Evolutionary conservation across 495 filamentous ascomycete genomes (phyloP).

Genomic region (Podospora tetraspora): DNA sequence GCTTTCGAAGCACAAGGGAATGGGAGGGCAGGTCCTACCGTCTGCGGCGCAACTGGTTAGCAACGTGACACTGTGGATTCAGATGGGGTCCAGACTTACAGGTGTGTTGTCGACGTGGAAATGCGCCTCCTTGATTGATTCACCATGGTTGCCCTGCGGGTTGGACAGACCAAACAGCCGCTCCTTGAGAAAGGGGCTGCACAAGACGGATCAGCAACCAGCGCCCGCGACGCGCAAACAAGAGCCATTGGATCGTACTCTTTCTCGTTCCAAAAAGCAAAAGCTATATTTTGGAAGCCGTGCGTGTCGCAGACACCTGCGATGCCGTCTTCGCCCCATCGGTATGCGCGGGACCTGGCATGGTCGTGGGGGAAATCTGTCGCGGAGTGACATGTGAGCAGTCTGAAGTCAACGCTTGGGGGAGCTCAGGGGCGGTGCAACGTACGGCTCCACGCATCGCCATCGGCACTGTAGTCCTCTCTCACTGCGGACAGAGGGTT

Average conservation of each 20-base stretch:
- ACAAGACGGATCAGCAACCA: conserved; percentile 8
- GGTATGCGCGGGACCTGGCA: conserved; percentile 76
- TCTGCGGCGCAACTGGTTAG: conserved; percentile 33
- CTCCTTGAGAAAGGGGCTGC: conserved; percentile 86
- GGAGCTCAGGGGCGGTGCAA: conserved; percentile 17
- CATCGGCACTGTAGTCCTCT: conserved; percentile 83
- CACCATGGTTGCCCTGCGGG: conserved; percentile 92
- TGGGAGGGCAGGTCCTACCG: conserved; percentile 31
- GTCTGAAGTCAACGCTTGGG: not conserved
- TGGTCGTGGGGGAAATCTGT: conserved; percentile 90
- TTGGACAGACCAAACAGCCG: conserved; percentile 91
- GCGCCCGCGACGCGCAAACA: too few relatives aligned
- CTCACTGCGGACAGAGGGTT: conserved; percentile 55
- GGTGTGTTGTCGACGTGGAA: conserved; percentile 96
- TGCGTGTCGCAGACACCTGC: conserved; percentile 92
- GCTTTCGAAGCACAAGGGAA: not conserved
- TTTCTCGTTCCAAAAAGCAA: conserved; percentile 96
- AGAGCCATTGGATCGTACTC: conserved; percentile 53
- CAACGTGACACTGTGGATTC: not conserved
- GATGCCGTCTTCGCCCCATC: conserved; percentile 97
- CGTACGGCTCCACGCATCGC: conserved; percentile 94
- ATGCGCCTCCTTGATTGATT: conserved; percentile 92
- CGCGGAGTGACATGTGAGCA: conserved; percentile 1
- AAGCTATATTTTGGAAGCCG: conserved; percentile 83
- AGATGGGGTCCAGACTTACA: conserved; percentile 16